phyloP scores from a whole-genome alignment of 2,329 filamentous ascomycete genomes.

The Botrytis hyacinthi region DNA sequence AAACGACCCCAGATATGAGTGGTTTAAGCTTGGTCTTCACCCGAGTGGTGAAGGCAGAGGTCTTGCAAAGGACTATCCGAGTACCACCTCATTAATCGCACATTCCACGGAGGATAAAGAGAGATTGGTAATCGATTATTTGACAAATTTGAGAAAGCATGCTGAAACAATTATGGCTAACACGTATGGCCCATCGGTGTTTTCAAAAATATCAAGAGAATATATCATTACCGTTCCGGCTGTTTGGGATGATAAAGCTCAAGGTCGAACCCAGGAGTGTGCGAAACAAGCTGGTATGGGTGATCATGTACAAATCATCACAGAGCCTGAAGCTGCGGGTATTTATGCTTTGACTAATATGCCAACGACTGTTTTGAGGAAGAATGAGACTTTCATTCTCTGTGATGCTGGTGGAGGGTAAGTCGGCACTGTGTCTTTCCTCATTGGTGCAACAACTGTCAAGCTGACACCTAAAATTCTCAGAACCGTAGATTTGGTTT shows the following conservation, averaged over 20 bases:
- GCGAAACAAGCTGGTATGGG: constrained; percentile 10
- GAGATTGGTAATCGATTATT: background rate
- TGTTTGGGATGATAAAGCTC: constrained; percentile 12
- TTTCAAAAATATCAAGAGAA: background rate
- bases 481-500: constrained; percentile 4
- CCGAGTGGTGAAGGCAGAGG: background rate
- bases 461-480: background rate
- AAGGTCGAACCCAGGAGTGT: background rate
- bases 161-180: background rate
- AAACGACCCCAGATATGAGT: background rate
- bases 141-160: background rate
- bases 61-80: background rate
- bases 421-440: background rate
- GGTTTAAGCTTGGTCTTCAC: constrained; percentile 2
- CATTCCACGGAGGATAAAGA: background rate
- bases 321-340: constrained; percentile 9
- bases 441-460: background rate
- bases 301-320: constrained; percentile 6
- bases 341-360: constrained; percentile 1
- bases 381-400: constrained; percentile 4
- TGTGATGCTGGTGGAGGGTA: constrained; percentile 8
- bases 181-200: background rate
- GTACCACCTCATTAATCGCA: background rate
- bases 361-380: background rate
- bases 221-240: constrained; percentile 16